Conservation (phyloP, 2,329 filamentous ascomycete species). For the Pseudogymnoascus destructans region DNA sequence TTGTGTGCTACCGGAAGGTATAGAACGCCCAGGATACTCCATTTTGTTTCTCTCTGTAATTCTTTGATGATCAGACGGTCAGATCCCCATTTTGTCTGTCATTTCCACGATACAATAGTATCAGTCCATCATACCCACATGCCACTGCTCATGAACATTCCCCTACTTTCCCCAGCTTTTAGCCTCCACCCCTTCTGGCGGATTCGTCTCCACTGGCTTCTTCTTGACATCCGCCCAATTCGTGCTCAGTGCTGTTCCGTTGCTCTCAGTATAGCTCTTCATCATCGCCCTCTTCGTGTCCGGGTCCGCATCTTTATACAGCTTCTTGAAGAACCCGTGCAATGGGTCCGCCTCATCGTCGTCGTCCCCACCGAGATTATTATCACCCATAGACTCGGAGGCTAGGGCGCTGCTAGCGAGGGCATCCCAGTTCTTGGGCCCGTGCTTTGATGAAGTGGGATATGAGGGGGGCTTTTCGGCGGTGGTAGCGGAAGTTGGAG, state of each 20-base stretch:
- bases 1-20: neutral
- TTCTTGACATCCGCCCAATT: conserved; percentile 75
- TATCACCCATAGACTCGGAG: conserved; percentile 27
- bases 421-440: conserved; percentile 88
- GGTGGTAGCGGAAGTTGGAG: neutral
- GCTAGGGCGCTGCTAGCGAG: conserved; percentile 39
- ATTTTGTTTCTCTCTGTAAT: neutral
- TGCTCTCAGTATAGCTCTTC: conserved; percentile 92
- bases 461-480: conserved; percentile 37
- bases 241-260: conserved; percentile 83
- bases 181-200: neutral
- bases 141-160: neutral
- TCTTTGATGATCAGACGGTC: neutral
- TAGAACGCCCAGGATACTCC: neutral
- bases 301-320: conserved; percentile 63
- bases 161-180: conserved; percentile 1
- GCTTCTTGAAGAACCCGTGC: conserved; percentile 77
- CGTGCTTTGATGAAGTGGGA: conserved; percentile 72
- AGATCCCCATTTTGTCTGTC: neutral
- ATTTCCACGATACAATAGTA: neutral
- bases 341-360: conserved; percentile 51
- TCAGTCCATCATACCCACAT: neutral
- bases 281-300: conserved; percentile 90
- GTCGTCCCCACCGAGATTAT: conserved; percentile 35
- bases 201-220: conserved; percentile 51